Evolutionary conservation across 2,329 filamentous ascomycete species (phyloP), one percentile per base, ranked within the genome.

Genomic region (Tolypocladium guangdongense): DNA sequence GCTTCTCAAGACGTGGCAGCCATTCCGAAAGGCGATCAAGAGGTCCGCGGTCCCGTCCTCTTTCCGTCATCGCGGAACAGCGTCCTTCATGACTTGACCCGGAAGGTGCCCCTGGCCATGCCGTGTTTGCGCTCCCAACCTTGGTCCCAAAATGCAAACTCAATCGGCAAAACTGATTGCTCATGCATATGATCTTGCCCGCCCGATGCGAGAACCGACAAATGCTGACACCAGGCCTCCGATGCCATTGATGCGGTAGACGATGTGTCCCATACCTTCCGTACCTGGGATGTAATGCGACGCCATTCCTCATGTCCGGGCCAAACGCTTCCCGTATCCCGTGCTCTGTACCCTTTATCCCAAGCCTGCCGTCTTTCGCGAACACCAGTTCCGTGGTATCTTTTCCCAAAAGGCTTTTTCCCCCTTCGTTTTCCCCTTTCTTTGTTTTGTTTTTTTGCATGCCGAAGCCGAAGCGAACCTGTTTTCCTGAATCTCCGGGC

Each of bases 311-410:
- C 52, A 18, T 37, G 49, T 37, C 38, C 50, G 41, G 45, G 38
- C 52, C 49, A 36, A 56, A 52, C 50, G 49, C 41, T 50, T 56
- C 45, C 39, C 47, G 46, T 54, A 48, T 52, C 38, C 55, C 52
- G 47, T 52, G 47, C 54, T 46, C 52, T 47, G 35, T 51, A 33
- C 33, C 51, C 47, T 32, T 48, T 50, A 39, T 50, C n/a, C 45
- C 52, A 56, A 52, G 24, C 24, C 36, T 38, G 33, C 50, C 51
- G n/a, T 48, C 41, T 50, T 32, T 54, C 36, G 43, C 24, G 18
- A 47, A 51, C 55, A 54, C 55, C 52, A 45, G 47, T 46, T 38
- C 33, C 46, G 47, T 18, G 32, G 27, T 51, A 51, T 38, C 36
- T 16, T 39, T 51, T 53, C 33, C 33, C 8, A 20, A 18, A 27